Evolutionary conservation across 495 filamentous ascomycete genomes (phyloP), one percentile per base, ranked within the genome.

Genomic region (Podospora comata): DNA sequence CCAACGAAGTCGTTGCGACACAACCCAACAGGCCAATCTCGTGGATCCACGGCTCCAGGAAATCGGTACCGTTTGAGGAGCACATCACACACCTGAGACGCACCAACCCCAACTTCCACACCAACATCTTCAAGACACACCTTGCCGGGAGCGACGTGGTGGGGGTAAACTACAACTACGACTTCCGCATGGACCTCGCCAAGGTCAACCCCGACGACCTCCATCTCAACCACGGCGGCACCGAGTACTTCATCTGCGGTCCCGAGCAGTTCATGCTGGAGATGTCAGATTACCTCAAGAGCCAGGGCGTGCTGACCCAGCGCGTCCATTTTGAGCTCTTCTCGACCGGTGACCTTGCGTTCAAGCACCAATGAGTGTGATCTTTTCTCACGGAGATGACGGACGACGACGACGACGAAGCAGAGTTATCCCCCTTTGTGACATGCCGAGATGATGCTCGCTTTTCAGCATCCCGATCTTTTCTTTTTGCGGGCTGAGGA

Each of bases 241-340:
- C 90, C 0, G 78, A 87, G 70, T 93, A 91, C 75, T 92, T 85
- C 74, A 77, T 90, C 68, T 93, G 91, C 68, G 91, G 91, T 1
- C 90, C 90, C 0, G 82, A 81, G 61, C 70, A 76, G 34, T 92
- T 92, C 79, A 93, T 92, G 90, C 73, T 79, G 3, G 83, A 84
- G 44, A 80, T 84, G 60, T 76, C 84, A 64, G 72, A 75, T 18
- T 81, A 80, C 65, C 81, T 92, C 60, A 73, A 79, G 66, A 73
- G 69, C 0, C 76, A 75, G 58, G 88, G 89, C 0, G 88, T 92
- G 3, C 69, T 62, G 9, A 71, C 73, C 13, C 83, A 84, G 9
- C 81, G 85, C 63, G 81, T 91, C 44, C 83, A 89, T 73, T 85
- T 90, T 74, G 90, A 92, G 77, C 72, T 89, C 19, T 92, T 91